Conservation (phyloP, 495 filamentous ascomycete genomes). For the Amniculicola lignicola region DNA sequence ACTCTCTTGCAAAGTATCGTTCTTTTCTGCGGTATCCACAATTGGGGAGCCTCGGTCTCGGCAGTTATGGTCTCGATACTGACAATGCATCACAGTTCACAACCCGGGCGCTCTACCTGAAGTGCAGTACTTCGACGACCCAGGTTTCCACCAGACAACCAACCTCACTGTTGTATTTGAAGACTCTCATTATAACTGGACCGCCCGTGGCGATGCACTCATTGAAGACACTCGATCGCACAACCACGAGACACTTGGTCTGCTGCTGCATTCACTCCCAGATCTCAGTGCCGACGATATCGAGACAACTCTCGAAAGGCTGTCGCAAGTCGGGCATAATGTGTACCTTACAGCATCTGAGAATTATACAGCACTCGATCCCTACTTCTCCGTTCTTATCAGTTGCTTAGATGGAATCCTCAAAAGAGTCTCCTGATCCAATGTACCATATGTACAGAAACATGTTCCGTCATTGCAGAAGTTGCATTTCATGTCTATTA, state of each 20-base stretch:
- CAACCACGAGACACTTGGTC: constrained; percentile 8
- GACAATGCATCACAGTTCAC: constrained; percentile 22
- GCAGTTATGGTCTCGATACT: constrained; percentile 27
- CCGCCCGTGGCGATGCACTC: background rate
- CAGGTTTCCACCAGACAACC: constrained; percentile 7
- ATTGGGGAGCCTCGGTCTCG: constrained; percentile 10
- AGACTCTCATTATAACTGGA: constrained; percentile 23
- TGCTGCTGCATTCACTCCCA: constrained; percentile 27
- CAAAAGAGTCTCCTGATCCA: too few relatives aligned
- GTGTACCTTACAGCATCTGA: constrained; percentile 20
- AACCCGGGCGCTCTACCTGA: constrained; percentile 33
- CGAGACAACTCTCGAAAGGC: constrained; percentile 4
- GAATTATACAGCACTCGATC: constrained; percentile 27
- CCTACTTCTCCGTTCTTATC: constrained; percentile 19
- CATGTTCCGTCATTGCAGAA: constrained; percentile 19
- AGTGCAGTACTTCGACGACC: constrained; percentile 23
- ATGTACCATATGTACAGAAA: background rate
- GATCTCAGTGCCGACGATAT: background rate
- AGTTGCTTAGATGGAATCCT: constrained; percentile 18
- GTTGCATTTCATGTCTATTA: too few relatives aligned
- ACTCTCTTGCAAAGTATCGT: constrained; percentile 3
- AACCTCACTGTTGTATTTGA: constrained; percentile 32
- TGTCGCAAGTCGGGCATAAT: constrained; percentile 13
- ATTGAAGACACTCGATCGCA: constrained; percentile 10
- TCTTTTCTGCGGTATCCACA: background rate